Conservation (phyloP, 2,329 filamentous ascomycete genomes). For the Beauveria australis region DNA sequence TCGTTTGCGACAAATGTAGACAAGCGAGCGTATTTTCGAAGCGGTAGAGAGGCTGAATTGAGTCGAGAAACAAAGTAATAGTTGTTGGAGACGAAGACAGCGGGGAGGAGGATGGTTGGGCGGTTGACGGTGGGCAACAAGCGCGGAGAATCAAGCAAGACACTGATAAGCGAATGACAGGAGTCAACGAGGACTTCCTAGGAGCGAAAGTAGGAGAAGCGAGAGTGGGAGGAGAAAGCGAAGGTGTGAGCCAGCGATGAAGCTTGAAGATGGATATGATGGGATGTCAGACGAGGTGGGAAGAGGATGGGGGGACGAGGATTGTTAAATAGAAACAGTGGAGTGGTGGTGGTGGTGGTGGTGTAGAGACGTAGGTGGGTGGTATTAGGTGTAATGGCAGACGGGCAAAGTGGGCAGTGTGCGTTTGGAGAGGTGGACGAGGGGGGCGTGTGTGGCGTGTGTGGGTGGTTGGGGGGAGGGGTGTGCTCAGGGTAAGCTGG, state of each 20-base stretch:
- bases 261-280: constrained; percentile 11
- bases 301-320: constrained; percentile 12
- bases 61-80: background rate
- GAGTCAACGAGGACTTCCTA: constrained; percentile 68
- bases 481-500: background rate
- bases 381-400: background rate
- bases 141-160: constrained; percentile 41
- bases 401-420: background rate
- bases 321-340: constrained; percentile 10
- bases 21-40: background rate
- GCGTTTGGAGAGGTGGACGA: background rate
- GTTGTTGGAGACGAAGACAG: constrained; percentile 7
- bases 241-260: constrained; percentile 27
- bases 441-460: background rate
- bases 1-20: background rate
- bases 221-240: constrained; percentile 36
- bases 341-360: background rate
- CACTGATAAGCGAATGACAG: constrained; percentile 61
- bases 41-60: background rate
- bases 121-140: constrained; percentile 25
- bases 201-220: constrained; percentile 24
- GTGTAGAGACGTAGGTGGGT: background rate
- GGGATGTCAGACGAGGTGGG: constrained; percentile 16
- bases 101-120: constrained; percentile 11
- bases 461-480: background rate